phyloP scores from a whole-genome alignment of 208 protist species.

The Wallacemonas sp. region DNA sequence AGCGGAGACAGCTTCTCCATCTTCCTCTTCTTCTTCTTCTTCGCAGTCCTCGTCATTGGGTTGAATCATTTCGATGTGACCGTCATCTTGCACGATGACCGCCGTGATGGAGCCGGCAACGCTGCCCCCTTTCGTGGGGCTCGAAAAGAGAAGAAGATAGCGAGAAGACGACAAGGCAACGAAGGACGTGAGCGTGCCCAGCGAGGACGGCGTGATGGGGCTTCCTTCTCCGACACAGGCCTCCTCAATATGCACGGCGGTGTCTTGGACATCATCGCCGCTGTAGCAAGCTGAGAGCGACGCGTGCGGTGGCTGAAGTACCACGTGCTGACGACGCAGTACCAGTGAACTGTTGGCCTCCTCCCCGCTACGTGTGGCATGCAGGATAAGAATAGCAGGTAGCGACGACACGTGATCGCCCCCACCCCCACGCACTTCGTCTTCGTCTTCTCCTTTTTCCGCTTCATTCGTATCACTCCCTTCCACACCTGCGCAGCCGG shows the following conservation, averaged over 20 bases:
- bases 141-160: not conserved
- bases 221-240: too few species aligned
- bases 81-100: constrained; percentile 6
- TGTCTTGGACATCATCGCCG: too few species aligned
- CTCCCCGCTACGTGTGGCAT: not conserved
- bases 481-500: not conserved
- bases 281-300: too few species aligned
- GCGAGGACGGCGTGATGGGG: too few species aligned
- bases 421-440: too few species aligned
- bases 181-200: not conserved
- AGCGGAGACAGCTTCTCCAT: not conserved
- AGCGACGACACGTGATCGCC: too few species aligned
- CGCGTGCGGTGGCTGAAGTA: too few species aligned
- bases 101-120: not conserved
- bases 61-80: constrained; percentile 7
- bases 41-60: constrained; percentile 7
- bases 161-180: not conserved
- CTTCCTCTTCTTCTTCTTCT: constrained; percentile 16
- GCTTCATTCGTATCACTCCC: not conserved
- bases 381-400: not conserved
- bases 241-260: too few species aligned
- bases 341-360: not conserved
- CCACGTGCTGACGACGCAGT: not conserved
- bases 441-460: not conserved
- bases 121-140: not conserved